Conservation (phyloP, 441 rosid genomes). For the Populus hybrid region DNA sequence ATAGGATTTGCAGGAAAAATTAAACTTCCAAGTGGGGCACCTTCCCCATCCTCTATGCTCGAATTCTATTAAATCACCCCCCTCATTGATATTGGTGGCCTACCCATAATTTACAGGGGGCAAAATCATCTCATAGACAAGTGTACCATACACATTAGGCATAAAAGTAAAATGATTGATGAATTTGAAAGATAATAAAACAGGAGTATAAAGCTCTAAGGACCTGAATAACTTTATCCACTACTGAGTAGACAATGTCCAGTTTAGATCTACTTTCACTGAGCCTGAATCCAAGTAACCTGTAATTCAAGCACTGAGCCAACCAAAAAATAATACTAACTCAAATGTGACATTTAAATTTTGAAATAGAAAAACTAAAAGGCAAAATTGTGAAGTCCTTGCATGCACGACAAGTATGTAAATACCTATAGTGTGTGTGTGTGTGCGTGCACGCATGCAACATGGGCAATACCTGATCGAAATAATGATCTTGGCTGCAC, state of each 20-base stretch:
- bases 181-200: not conserved
- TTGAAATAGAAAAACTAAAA: conserved; percentile 1
- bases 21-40: not conserved
- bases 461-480: conserved; percentile 57
- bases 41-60: not conserved
- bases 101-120: not conserved
- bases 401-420: not conserved
- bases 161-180: not conserved
- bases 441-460: not conserved
- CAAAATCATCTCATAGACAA: not conserved
- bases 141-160: not conserved
- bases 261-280: conserved; percentile 46
- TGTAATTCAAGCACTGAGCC: conserved; percentile 68
- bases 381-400: not conserved
- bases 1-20: not conserved
- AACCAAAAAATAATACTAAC: conserved; percentile 12
- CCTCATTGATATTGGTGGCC: not conserved
- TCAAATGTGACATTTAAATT: conserved; percentile 17
- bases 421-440: conserved; percentile 3
- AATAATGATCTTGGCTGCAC: conserved; percentile 63
- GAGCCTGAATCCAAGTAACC: conserved; percentile 80
- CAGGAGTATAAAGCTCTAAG: conserved; percentile 19
- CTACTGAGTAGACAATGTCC: conserved; percentile 37
- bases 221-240: conserved; percentile 72
- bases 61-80: no score